A percentile compares a stretch with the other conserved stretches of the same genome.
Evolutionary conservation across 2,329 filamentous ascomycete genomes (phyloP).

Genomic region (Didymellaceae sp.): DNA sequence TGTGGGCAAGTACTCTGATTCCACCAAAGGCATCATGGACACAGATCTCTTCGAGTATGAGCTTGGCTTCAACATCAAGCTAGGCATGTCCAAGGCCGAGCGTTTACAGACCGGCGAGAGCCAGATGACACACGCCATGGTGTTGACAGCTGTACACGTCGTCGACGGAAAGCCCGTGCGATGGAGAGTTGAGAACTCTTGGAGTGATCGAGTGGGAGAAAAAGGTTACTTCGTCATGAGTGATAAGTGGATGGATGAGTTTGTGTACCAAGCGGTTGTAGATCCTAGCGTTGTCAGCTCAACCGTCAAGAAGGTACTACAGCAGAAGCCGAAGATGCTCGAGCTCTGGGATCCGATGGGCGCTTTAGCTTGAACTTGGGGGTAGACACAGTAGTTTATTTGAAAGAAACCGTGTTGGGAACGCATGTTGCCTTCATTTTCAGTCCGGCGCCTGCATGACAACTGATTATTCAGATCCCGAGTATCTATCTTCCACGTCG

Average conservation of each 20-base stretch:
- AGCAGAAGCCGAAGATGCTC: slow-evolving; percentile 69
- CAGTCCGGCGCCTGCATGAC: too few relatives aligned
- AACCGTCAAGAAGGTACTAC: slow-evolving; percentile 72
- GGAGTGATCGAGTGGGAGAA: slow-evolving; percentile 73
- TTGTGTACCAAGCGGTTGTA: slow-evolving; percentile 85
- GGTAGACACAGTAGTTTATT: background rate
- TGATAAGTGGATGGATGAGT: slow-evolving; percentile 70
- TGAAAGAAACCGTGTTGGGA: too few relatives aligned
- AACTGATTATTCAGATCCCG: too few relatives aligned
- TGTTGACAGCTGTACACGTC: slow-evolving; percentile 83
- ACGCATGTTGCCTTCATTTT: too few relatives aligned
- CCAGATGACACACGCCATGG: slow-evolving; percentile 92
- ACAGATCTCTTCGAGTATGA: slow-evolving; percentile 77
- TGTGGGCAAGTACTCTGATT: slow-evolving; percentile 81
- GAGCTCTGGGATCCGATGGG: slow-evolving; percentile 81
- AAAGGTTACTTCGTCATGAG: slow-evolving; percentile 92
- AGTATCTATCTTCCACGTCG: too few relatives aligned
- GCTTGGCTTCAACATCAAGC: slow-evolving; percentile 78
- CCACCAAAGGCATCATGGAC: slow-evolving; percentile 77
- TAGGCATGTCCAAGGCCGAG: slow-evolving; percentile 78
- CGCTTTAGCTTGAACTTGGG: slow-evolving; percentile 60
- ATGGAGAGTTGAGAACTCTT: slow-evolving; percentile 89
- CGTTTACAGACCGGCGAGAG: slow-evolving; percentile 76
- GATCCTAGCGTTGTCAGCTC: slow-evolving; percentile 67
- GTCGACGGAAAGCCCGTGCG: slow-evolving; percentile 70